Evolutionary conservation across 495 filamentous ascomycete genomes (phyloP).

Genomic region (Hyaloscypha hepaticicola): DNA sequence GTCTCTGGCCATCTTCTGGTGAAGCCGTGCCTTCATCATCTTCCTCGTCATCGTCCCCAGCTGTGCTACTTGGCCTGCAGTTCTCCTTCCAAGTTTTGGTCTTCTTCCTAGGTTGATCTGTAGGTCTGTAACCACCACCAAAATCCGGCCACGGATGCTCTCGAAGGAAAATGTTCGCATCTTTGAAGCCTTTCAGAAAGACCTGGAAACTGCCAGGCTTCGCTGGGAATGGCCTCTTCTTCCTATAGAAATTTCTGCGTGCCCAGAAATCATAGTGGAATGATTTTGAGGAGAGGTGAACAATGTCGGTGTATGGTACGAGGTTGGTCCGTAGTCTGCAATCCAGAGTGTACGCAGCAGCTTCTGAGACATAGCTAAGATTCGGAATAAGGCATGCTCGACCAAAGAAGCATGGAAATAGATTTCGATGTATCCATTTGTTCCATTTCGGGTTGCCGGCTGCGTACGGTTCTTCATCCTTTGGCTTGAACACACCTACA

Average conservation of each 20-base stretch:
- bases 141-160: slow-evolving; percentile 98
- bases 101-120: slow-evolving; percentile 68
- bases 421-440: slow-evolving; percentile 89
- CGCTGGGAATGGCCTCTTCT: slow-evolving; percentile 80
- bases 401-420: slow-evolving; percentile 97
- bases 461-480: slow-evolving; percentile 97
- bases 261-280: slow-evolving; percentile 99
- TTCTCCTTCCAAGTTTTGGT: slow-evolving; percentile 79
- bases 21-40: slow-evolving; percentile 47
- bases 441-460: slow-evolving; percentile 93
- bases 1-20: slow-evolving; percentile 47
- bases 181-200: slow-evolving; percentile 94
- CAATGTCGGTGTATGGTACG: slow-evolving; percentile 94
- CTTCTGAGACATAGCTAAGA: slow-evolving; percentile 98
- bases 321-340: slow-evolving; percentile 84
- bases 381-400: slow-evolving; percentile 96
- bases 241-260: slow-evolving; percentile 81
- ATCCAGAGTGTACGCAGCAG: slow-evolving; percentile 93
- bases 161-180: slow-evolving; percentile 91
- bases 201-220: slow-evolving; percentile 97
- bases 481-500: slow-evolving; percentile 97
- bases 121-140: slow-evolving; percentile 70
- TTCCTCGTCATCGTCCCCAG: slow-evolving; percentile 74
- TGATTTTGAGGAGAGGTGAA: slow-evolving; percentile 90
- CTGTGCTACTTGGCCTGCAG: slow-evolving; percentile 68